A percentile compares a stretch with the other conserved stretches of the same genome.
Evolutionary conservation across 148 eudicot species (phyloP).

Genomic region (Talinum fruticosum): DNA sequence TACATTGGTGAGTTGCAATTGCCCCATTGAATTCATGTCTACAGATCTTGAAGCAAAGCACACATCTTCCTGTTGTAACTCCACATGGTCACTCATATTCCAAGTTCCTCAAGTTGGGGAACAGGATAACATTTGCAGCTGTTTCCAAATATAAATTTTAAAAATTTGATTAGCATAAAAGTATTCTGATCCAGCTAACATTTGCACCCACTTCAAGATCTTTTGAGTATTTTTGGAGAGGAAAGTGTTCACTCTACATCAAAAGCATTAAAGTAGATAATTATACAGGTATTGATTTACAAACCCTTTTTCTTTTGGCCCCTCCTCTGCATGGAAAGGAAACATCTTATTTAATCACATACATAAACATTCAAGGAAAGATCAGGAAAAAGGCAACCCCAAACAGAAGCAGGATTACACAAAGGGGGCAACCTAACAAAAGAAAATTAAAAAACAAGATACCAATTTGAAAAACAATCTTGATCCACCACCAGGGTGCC

Average conservation of each 20-base stretch:
- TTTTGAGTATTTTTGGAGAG: not conserved
- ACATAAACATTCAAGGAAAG: constrained; percentile 14
- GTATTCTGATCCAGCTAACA: constrained; percentile 22
- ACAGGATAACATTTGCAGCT: constrained; percentile 6
- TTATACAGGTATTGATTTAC: not conserved
- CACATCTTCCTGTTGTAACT: not conserved
- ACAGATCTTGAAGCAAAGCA: not conserved
- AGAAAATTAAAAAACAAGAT: not conserved
- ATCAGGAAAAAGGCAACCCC: constrained; percentile 9
- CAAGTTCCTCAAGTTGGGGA: not conserved
- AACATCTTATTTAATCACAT: constrained; percentile 24
- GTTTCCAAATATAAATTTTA: not conserved
- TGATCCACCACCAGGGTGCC: constrained; percentile 23
- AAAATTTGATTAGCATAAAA: constrained; percentile 8
- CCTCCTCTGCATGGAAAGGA: constrained; percentile 8
- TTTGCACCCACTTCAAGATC: constrained; percentile 9
- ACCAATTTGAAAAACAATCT: constrained; percentile 20
- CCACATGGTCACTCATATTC: not conserved
- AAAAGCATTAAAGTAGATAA: constrained; percentile 20
- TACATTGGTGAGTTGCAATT: not conserved
- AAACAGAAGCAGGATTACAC: constrained; percentile 19
- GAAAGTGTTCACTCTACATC: not conserved
- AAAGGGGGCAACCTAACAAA: not conserved
- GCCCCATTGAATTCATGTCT: not conserved
- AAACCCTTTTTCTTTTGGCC: not conserved